Base-by-base conservation (phyloP, 108 stramenopile species). In the Skeletonema potamos region DNA sequence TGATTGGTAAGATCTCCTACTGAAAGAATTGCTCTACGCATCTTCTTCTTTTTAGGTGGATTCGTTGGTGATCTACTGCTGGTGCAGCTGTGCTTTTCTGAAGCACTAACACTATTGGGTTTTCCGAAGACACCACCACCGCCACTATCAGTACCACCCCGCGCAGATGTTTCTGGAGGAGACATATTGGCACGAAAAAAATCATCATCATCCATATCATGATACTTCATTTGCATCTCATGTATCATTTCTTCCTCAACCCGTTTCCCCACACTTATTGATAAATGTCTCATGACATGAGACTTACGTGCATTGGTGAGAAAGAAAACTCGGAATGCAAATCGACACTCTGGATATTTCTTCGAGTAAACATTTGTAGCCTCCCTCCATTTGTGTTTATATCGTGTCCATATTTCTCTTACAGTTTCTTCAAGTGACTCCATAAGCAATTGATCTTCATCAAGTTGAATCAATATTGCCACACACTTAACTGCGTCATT, bases 251-350 rank as follows among this genome's bases (percentile, higher is more conserved):
- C 71, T 6, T 83, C 69, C 37, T 81, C 72, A 17, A 87, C 29
- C 59, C 60, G 37, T 30, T 74, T 81, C 15, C 73, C 79, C 2
- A 83, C 70, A 44, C 48, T 79, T 0, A 82, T 55, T 10, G 81
- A 75, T 24, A 89, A 34, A 18, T 82, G 82, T 62, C 62, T 66
- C 27, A 72, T 58, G 1, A 86, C 22, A 33, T 41, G 28, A 18
- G 27, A 17, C 39, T 72, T 66, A 1, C 43, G 58, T 18, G 15
- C 2, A 10, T 29, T 36, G 9, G 27, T 32, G 46, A 92, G 43
- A 62, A 88, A 92, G 26, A 27, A 56, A 77, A 89, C 91, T 26
- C 91, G 91, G 58, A 92, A 86, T 11, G 75, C 84, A 56, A 88
- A 85, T 56, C 89, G 84, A 54, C 88, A 71, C 33, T 87, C 82